phyloP scores from a whole-genome alignment of 495 filamentous ascomycete species.

The Penicillium psychrofluorescens region DNA sequence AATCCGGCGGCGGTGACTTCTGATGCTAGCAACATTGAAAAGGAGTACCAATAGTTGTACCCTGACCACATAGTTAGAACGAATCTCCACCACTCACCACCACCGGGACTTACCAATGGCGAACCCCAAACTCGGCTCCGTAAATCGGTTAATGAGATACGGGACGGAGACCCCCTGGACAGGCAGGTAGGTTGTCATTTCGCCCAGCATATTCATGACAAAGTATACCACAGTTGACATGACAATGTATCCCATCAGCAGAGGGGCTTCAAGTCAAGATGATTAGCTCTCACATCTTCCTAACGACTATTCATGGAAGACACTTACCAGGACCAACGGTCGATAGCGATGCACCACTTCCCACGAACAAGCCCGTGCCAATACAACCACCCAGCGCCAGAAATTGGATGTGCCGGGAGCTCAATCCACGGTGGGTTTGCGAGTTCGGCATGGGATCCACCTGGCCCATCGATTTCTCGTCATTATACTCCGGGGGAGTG shows the following conservation, averaged over 20 bases:
- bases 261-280: slow-evolving; percentile 46
- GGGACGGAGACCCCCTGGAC: slow-evolving; percentile 64
- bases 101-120: slow-evolving; percentile 43
- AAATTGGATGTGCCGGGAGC: slow-evolving; percentile 54
- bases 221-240: slow-evolving; percentile 49
- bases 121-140: slow-evolving; percentile 63
- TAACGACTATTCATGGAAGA: not conserved
- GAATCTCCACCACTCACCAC: slow-evolving; percentile 6
- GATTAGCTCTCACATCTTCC: not conserved
- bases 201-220: slow-evolving; percentile 49
- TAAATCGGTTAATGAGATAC: slow-evolving; percentile 63
- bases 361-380: slow-evolving; percentile 70
- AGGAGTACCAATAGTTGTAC: slow-evolving; percentile 50
- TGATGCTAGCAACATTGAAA: slow-evolving; percentile 53
- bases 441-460: slow-evolving; percentile 3
- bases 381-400: slow-evolving; percentile 69
- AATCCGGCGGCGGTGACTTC: slow-evolving; percentile 63
- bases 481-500: slow-evolving; percentile 9
- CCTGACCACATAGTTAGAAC: slow-evolving; percentile 35
- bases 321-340: slow-evolving; percentile 53
- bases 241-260: slow-evolving; percentile 57
- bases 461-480: slow-evolving; percentile 15
- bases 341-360: slow-evolving; percentile 56
- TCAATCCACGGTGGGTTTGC: slow-evolving; percentile 21
- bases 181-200: slow-evolving; percentile 71